A percentile compares a stretch with the other conserved stretches of the same genome.
Evolutionary conservation across 108 stramenopile species (phyloP).

Genomic region (Seminavis robusta): DNA sequence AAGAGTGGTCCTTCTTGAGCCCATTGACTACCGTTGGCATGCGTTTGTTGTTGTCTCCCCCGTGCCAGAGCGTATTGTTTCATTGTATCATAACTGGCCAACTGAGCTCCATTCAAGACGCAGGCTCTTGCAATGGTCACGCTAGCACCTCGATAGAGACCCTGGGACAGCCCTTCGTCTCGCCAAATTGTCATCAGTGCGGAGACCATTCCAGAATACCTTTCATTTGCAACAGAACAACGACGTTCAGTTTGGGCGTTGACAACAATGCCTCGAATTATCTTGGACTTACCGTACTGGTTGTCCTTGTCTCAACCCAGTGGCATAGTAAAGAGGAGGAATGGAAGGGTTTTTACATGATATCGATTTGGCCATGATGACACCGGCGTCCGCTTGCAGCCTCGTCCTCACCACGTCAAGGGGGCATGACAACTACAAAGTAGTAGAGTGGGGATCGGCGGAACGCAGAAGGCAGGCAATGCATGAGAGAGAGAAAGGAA

Average conservation of each 20-base stretch:
- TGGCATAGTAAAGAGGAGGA: too few relatives aligned
- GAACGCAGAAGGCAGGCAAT: too few relatives aligned
- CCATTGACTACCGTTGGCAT: too few relatives aligned
- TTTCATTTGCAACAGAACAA: too few relatives aligned
- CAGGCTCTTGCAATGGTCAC: slow-evolving; percentile 39
- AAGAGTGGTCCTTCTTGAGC: slow-evolving; percentile 36
- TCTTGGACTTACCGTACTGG: slow-evolving; percentile 27
- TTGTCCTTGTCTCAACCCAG: slow-evolving; percentile 29
- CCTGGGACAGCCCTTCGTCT: slow-evolving; percentile 23
- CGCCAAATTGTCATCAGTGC: slow-evolving; percentile 24
- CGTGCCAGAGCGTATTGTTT: slow-evolving; percentile 5
- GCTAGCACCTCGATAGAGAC: slow-evolving; percentile 35
- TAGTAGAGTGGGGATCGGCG: too few relatives aligned
- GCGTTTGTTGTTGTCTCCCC: too few relatives aligned
- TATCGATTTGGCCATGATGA: slow-evolving; percentile 14
- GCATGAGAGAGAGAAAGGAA: too few relatives aligned
- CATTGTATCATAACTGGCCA: slow-evolving; percentile 41
- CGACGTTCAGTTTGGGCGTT: too few relatives aligned
- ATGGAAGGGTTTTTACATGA: too few relatives aligned
- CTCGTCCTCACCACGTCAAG: slow-evolving; percentile 47
- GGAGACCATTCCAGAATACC: too few relatives aligned
- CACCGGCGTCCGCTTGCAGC: slow-evolving; percentile 39
- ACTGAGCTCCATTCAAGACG: slow-evolving; percentile 39
- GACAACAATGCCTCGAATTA: too few relatives aligned
- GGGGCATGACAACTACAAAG: slow-evolving; percentile 44